Percentiles rank a stretch among this genome's conserved stretches.
Evolutionary conservation across 2,329 filamentous ascomycete species (phyloP).

Genomic region (Colletotrichum plurivorum): DNA sequence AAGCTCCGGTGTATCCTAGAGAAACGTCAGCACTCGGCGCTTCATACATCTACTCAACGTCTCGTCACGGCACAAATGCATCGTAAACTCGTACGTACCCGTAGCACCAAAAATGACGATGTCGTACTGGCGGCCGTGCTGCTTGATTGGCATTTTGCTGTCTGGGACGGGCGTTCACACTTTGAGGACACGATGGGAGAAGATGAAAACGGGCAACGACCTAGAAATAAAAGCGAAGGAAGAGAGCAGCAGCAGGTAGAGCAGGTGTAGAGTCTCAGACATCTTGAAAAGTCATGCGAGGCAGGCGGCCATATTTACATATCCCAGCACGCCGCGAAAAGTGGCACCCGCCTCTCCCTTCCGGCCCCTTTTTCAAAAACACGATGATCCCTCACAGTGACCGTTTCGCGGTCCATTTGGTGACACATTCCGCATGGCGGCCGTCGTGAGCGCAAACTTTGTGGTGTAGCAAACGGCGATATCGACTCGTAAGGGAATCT

Average conservation of each 20-base stretch:
- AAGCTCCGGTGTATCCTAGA: conserved; percentile 86
- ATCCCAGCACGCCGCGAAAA: conserved; percentile 29
- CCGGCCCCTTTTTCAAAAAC: conserved; percentile 10
- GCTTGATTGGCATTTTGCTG: conserved; percentile 60
- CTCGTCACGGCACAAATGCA: conserved; percentile 1
- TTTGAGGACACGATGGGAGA: no score
- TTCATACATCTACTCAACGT: background rate
- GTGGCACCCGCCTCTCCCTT: conserved; percentile 20
- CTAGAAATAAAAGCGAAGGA: background rate
- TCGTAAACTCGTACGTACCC: conserved; percentile 54
- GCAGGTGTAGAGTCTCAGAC: conserved; percentile 29
- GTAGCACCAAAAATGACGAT: conserved; percentile 71
- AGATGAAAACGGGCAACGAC: no score
- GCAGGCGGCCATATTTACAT: conserved; percentile 22
- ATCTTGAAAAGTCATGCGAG: conserved; percentile 21
- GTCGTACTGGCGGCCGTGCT: conserved; percentile 69
- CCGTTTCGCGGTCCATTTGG: conserved; percentile 33
- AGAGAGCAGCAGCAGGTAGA: background rate
- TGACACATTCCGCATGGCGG: conserved; percentile 26
- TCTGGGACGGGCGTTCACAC: no score
- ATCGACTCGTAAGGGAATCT: conserved; percentile 33
- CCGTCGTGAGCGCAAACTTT: conserved; percentile 31
- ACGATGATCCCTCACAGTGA: conserved; percentile 15
- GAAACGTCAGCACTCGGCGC: background rate
- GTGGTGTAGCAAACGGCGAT: conserved; percentile 35